Conservation (phyloP, 495 filamentous ascomycete genomes). For the Daldinia bambusicola region DNA sequence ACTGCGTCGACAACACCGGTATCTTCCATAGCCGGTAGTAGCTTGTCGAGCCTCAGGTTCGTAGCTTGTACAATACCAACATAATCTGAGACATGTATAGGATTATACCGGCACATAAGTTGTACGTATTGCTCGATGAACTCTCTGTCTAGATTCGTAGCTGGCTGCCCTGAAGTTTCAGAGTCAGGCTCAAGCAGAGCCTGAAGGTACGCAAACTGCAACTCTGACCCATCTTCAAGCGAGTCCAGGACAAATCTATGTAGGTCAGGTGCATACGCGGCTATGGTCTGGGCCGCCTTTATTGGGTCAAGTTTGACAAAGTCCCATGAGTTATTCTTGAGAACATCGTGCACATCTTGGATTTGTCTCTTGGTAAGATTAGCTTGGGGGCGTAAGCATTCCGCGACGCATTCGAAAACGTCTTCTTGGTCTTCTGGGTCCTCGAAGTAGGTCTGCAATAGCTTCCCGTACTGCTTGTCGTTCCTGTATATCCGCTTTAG, state of each 20-base stretch:
- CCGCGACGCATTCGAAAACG: conserved; percentile 82
- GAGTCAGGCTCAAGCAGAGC: conserved; percentile 77
- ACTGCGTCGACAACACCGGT: conserved; percentile 93
- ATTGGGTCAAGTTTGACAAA: conserved; percentile 75
- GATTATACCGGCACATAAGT: conserved; percentile 86
- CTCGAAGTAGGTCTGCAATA: conserved; percentile 85
- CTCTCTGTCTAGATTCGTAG: conserved; percentile 49
- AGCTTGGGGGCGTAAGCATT: conserved; percentile 79
- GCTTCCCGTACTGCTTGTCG: conserved; percentile 81
- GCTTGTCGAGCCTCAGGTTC: conserved; percentile 80
- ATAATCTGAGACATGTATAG: conserved; percentile 84
- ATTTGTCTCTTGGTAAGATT: conserved; percentile 77
- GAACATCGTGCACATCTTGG: conserved; percentile 76
- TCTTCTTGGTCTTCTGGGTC: conserved; percentile 77
- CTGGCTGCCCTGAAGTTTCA: conserved; percentile 54
- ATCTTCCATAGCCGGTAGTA: conserved; percentile 87
- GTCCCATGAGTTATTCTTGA: conserved; percentile 73
- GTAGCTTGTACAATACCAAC: conserved; percentile 80
- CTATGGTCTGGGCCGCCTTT: conserved; percentile 75
- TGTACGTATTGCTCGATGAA: conserved; percentile 89
- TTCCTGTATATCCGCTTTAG: conserved; percentile 86
- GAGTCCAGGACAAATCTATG: conserved; percentile 75
- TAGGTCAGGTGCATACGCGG: conserved; percentile 72
- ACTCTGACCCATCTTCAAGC: conserved; percentile 67
- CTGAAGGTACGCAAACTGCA: conserved; percentile 81